Evolutionary conservation across 129 eudicot species (phyloP), one percentile per base, ranked within the genome.

Genomic region (Tagetes patula): DNA sequence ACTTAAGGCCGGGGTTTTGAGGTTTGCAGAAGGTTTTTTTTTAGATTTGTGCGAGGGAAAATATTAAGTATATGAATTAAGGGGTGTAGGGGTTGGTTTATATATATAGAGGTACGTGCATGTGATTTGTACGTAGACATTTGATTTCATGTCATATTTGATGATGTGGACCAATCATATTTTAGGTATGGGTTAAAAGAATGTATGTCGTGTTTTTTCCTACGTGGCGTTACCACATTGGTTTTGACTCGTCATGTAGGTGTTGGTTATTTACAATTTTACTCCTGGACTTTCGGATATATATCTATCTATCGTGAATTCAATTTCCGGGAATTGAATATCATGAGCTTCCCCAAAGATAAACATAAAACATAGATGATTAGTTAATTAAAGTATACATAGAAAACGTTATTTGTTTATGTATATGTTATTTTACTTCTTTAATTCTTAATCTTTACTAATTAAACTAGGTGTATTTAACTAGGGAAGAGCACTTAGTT

Each of bases 141-240:
- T 55, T 32, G 27, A 20, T 20, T 20, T 20, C 74, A 37, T 72
- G 82, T 78, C 82, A 78, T 64, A 37, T 33, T 4, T 64, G 69
- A 43, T 79, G 78, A 79, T 60, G 67, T 79, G 82, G 78, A 79
- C 82, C 82, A 79, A 79, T 79, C 14, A 66, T 2, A 46, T 9
- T 65, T 72, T 1, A 48, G 45, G 42, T 13, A 3, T 39, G 74
- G 38, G 50, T 72, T 65, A 72, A 69, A 20, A 45, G 72, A 42
- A 41, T 43, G 45, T 40, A 30, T 62, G 71, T 49, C 64, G 70
- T 70, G 78, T 58, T 43, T 63, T 46, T 69, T 72, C 75, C 56
- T 11, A 73, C 83, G 83, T 79, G 83, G 70, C 12, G 42, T 45
- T 79, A 40, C 27, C 67, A 45, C 59, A 30, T 54, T 52, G 62